phyloP scores from a whole-genome alignment of 2,329 filamentous ascomycete species.

The Fusarium papillatum region DNA sequence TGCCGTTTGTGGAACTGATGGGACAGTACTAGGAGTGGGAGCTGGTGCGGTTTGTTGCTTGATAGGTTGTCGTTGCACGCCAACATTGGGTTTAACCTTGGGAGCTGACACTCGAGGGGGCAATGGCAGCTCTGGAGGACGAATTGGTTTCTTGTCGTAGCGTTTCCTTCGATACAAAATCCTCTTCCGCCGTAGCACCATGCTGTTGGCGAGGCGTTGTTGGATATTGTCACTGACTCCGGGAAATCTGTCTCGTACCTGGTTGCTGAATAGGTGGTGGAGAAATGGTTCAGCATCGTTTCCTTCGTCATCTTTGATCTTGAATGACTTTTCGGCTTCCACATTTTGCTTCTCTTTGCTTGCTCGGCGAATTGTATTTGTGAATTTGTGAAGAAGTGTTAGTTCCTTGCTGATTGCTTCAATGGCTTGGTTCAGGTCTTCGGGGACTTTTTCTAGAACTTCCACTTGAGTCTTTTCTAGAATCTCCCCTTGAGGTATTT shows the following conservation, averaged over 20 bases:
- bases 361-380: constrained; percentile 27
- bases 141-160: constrained; percentile 7
- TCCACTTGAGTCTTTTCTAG: background rate
- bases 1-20: constrained; percentile 1
- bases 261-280: constrained; percentile 1
- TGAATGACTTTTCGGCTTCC: constrained; percentile 10
- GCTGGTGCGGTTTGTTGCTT: background rate
- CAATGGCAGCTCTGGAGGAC: background rate
- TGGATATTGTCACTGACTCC: constrained; percentile 5
- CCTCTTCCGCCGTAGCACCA: constrained; percentile 25
- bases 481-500: no score
- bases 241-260: constrained; percentile 27
- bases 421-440: background rate
- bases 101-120: background rate
- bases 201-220: constrained; percentile 13
- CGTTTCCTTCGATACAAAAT: constrained; percentile 24
- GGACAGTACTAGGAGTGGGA: background rate
- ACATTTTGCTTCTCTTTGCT: constrained; percentile 19
- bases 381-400: constrained; percentile 8
- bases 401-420: constrained; percentile 4
- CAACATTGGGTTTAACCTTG: background rate
- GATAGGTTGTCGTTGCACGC: background rate
- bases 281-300: constrained; percentile 19
- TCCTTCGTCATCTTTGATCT: constrained; percentile 25
- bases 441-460: background rate